Evolutionary conservation across 2,329 filamentous ascomycete species (phyloP).

Genomic region (Neofusicoccum parvum): DNA sequence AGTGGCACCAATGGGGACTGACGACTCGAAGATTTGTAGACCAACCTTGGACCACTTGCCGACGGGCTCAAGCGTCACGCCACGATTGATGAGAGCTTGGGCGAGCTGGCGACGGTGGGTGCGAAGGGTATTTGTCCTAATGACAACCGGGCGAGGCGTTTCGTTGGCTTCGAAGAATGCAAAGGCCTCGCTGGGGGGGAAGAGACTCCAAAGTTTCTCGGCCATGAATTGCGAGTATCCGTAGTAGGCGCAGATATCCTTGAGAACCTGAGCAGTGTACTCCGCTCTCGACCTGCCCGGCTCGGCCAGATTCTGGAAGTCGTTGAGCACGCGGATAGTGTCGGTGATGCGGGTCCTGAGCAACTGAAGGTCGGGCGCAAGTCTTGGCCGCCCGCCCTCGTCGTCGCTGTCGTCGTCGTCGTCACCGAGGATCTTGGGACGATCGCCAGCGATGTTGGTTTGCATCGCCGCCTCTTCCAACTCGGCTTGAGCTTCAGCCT

Average conservation of each 20-base stretch:
- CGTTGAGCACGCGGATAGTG: conserved; percentile 86
- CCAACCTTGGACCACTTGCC: conserved; percentile 99
- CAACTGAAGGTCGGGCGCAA: conserved; percentile 88
- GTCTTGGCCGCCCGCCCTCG: conserved; percentile 59
- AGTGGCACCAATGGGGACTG: conserved; percentile 85
- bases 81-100: conserved; percentile 91
- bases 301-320: conserved; percentile 80
- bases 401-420: conserved; percentile 63
- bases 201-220: conserved; percentile 91
- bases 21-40: conserved; percentile 91
- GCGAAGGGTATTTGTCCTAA: conserved; percentile 93
- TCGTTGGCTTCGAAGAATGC: conserved; percentile 99
- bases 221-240: conserved; percentile 94
- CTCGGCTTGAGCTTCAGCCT: conserved; percentile 81
- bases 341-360: conserved; percentile 89
- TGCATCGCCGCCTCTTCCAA: conserved; percentile 82
- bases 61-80: conserved; percentile 92
- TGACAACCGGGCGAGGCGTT: conserved; percentile 87
- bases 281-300: conserved; percentile 80
- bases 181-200: conserved; percentile 90
- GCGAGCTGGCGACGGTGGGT: conserved; percentile 78
- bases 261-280: conserved; percentile 82
- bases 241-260: conserved; percentile 95
- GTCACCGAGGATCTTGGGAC: conserved; percentile 65
- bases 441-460: conserved; percentile 86